A percentile compares a stretch with the other conserved stretches of the same genome.
Evolutionary conservation across 192 early-diverging fungal species (phyloP).

Genomic region (Funneliformis geosporum): DNA sequence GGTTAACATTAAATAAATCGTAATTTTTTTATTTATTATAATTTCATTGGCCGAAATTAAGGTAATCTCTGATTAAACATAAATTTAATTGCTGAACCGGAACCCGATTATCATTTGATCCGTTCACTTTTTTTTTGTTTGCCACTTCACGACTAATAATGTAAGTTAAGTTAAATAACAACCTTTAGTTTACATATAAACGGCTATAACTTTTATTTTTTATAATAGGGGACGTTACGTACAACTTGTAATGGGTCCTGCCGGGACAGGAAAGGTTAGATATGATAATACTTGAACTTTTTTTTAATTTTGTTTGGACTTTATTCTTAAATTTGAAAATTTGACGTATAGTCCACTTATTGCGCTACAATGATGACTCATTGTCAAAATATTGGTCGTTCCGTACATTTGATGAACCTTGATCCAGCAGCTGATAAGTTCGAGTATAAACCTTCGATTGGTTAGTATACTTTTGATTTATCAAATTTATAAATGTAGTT

Average conservation of each 20-base stretch:
- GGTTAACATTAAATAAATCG: too few relatives aligned
- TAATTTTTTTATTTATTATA: too few relatives aligned
- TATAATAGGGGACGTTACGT: constrained; percentile 68
- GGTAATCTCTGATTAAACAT: too few relatives aligned
- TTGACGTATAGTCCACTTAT: constrained; percentile 72
- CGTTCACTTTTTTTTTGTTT: too few relatives aligned
- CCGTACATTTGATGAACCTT: constrained; percentile 92
- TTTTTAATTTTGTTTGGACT: too few relatives aligned
- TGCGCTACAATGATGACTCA: constrained; percentile 96
- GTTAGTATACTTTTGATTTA: constrained; percentile 35
- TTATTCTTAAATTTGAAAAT: not conserved
- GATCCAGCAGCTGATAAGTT: constrained; percentile 98
- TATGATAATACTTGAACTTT: not conserved
- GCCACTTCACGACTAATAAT: too few relatives aligned
- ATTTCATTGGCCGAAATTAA: too few relatives aligned
- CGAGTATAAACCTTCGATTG: constrained; percentile 87
- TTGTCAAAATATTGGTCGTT: constrained; percentile 77
- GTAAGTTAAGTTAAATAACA: too few relatives aligned
- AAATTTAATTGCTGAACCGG: too few relatives aligned
- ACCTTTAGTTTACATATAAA: not conserved
- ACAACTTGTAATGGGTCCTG: constrained; percentile 97
- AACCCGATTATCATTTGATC: too few relatives aligned
- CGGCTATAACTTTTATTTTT: not conserved
- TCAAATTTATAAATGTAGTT: not conserved
- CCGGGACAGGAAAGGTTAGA: constrained; percentile 84